These are phyloP conservation scores for Euclidium syriacum DNA, from an alignment of 345 rosid species.

Conservation along the genomic window DNA sequence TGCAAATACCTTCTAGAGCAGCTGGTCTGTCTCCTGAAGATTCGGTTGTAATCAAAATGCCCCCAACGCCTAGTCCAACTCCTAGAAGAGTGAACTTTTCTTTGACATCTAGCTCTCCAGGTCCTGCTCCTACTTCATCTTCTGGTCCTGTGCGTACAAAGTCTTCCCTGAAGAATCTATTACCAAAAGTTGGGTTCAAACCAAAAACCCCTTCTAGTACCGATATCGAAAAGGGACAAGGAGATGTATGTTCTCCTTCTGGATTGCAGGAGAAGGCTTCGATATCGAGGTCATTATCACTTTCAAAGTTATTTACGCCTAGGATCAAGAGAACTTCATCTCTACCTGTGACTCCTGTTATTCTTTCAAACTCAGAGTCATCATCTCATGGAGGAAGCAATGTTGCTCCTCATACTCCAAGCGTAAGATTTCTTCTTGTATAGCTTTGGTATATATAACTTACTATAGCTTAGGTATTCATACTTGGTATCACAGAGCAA, in stretches of 20 bases:
- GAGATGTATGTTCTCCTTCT: slow-evolving; percentile 32
- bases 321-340: slow-evolving; percentile 78
- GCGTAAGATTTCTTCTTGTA: slow-evolving; percentile 42
- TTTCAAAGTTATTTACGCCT: slow-evolving; percentile 79
- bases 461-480: background rate
- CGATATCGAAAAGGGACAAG: slow-evolving; percentile 56
- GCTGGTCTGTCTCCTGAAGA: slow-evolving; percentile 43
- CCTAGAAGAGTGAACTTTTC: slow-evolving; percentile 80
- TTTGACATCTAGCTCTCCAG: slow-evolving; percentile 49
- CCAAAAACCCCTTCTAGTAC: slow-evolving; percentile 42
- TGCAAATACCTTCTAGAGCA: slow-evolving; percentile 72
- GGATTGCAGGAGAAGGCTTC: slow-evolving; percentile 52
- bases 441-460: background rate
- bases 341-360: slow-evolving; percentile 55
- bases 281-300: slow-evolving; percentile 70
- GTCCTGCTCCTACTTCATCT: slow-evolving; percentile 47
- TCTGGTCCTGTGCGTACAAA: slow-evolving; percentile 35
- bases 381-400: slow-evolving; percentile 35
- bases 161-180: slow-evolving; percentile 57
- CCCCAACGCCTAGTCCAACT: slow-evolving; percentile 70
- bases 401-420: slow-evolving; percentile 40
- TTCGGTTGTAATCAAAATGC: slow-evolving; percentile 53
- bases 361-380: slow-evolving; percentile 43
- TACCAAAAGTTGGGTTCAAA: slow-evolving; percentile 28
- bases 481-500: slow-evolving; percentile 48